Conservation (phyloP, 2,329 filamentous ascomycete species). For the Cryphonectria japonica region DNA sequence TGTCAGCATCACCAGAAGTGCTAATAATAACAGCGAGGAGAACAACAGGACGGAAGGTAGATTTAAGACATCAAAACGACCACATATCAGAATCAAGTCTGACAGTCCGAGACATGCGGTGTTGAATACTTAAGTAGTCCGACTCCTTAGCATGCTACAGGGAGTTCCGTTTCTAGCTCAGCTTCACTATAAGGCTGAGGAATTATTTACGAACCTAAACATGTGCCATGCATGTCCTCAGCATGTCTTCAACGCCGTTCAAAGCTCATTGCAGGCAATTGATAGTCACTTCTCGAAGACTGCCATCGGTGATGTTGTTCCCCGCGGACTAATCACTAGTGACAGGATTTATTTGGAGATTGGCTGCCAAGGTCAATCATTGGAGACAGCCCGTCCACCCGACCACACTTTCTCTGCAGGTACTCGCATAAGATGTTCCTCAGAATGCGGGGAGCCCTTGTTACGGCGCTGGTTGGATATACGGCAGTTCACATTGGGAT, state of each 20-base stretch:
- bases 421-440: constrained; percentile 3
- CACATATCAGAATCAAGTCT: background rate
- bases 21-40: background rate
- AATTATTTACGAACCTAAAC: background rate
- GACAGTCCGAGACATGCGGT: background rate
- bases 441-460: constrained; percentile 15
- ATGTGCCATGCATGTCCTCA: background rate
- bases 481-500: constrained; percentile 10
- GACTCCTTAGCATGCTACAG: background rate
- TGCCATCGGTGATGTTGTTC: background rate
- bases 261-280: background rate
- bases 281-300: background rate
- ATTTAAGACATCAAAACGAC: background rate
- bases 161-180: background rate
- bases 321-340: background rate
- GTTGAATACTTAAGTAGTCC: background rate
- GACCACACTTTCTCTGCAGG: background rate
- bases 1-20: background rate
- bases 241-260: background rate
- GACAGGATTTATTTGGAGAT: background rate
- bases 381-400: background rate
- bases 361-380: background rate
- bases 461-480: background rate
- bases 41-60: background rate
- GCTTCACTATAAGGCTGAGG: background rate